Percentiles rank a stretch among this genome's conserved stretches.
Evolutionary conservation across 345 rosid genomes (phyloP).

Genomic region (Trapa incisa): DNA sequence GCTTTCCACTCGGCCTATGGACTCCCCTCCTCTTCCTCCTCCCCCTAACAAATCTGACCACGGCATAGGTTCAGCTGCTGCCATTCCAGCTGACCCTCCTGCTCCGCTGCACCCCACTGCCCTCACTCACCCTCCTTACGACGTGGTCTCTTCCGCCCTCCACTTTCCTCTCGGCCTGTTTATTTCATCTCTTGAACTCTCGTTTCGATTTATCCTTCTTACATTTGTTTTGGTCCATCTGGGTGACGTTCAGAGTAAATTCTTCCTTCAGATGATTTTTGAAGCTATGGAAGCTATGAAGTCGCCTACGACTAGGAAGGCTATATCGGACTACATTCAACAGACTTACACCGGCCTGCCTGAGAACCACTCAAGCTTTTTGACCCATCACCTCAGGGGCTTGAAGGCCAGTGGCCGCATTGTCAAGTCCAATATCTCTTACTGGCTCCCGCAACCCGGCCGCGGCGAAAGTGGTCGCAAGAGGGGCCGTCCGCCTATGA

Average conservation of each 20-base stretch:
- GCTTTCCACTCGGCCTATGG: background rate
- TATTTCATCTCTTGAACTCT: background rate
- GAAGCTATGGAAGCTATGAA: conserved; percentile 60
- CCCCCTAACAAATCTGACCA: background rate
- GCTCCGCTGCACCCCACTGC: no score
- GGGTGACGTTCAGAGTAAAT: no score
- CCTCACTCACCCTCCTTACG: conserved; percentile 14
- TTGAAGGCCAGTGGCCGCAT: conserved; percentile 45
- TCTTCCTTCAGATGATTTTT: conserved; percentile 41
- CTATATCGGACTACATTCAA: conserved; percentile 63
- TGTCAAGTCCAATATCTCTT: conserved; percentile 48
- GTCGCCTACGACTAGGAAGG: conserved; percentile 56
- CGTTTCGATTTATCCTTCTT: no score
- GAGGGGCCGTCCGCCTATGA: conserved; percentile 1
- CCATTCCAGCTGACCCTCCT: conserved; percentile 3
- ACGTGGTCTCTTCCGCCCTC: conserved; percentile 9
- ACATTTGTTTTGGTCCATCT: no score
- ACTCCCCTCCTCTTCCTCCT: conserved; percentile 2
- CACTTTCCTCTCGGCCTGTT: background rate
- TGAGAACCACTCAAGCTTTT: conserved; percentile 32
- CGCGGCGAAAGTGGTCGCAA: background rate
- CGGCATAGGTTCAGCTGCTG: background rate
- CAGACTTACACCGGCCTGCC: conserved; percentile 33
- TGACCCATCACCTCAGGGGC: conserved; percentile 49
- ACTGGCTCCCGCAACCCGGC: conserved; percentile 27